Evolutionary conservation across 805 yeast species (phyloP).

Genomic region (Nakazawaea ambrosiae): DNA sequence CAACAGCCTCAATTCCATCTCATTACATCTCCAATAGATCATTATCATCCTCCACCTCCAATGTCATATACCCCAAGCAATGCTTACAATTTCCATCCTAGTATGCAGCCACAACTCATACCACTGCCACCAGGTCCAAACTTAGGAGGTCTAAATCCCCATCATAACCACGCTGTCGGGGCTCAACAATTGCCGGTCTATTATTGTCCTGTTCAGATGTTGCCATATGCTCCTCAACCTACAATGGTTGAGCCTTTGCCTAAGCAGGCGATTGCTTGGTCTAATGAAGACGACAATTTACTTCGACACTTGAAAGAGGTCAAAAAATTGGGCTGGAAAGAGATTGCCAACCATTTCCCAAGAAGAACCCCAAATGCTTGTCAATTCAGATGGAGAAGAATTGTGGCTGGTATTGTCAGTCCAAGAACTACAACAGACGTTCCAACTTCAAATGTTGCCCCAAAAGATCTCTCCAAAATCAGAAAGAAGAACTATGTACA

Average conservation of each 20-base stretch:
- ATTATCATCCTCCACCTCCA: no score
- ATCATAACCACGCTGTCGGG: no score
- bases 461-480: not conserved
- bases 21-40: no score
- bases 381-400: constrained; percentile 82
- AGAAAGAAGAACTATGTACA: not conserved
- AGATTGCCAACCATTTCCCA: constrained; percentile 69
- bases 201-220: no score
- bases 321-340: constrained; percentile 85
- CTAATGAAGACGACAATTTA: constrained; percentile 66
- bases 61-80: no score
- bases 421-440: constrained; percentile 8
- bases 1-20: no score
- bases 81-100: no score
- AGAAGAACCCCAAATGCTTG: constrained; percentile 86
- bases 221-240: no score
- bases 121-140: no score
- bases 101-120: no score
- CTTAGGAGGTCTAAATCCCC: no score
- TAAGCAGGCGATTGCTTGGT: constrained; percentile 51
- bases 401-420: constrained; percentile 30
- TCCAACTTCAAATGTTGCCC: not conserved
- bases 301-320: constrained; percentile 74
- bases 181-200: no score
- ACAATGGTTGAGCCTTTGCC: constrained; percentile 1